Conservation (phyloP, 1,284 basidiomycete species). For the Puccinia sorghi region DNA sequence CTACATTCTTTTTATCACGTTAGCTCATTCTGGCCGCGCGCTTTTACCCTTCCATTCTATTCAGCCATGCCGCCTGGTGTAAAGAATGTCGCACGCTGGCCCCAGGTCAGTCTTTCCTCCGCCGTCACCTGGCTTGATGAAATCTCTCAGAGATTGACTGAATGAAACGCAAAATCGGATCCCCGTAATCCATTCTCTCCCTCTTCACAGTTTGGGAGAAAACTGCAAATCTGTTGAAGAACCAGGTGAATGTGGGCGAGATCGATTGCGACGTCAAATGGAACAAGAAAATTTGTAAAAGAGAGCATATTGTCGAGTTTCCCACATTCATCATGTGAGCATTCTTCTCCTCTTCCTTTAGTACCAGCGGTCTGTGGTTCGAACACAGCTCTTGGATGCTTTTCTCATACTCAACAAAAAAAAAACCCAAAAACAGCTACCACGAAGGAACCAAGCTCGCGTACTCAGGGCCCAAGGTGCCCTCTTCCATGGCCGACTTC, state of each 20-base stretch:
- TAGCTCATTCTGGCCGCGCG: background rate
- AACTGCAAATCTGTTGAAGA: background rate
- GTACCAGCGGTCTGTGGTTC: too few relatives aligned
- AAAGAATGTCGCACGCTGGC: constrained; percentile 24
- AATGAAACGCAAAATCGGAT: too few relatives aligned
- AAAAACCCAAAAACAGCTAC: background rate
- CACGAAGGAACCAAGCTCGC: constrained; percentile 27
- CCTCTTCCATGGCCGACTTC: background rate
- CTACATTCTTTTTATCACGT: background rate
- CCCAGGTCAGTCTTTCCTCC: background rate
- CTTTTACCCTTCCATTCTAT: background rate
- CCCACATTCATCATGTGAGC: constrained; percentile 35
- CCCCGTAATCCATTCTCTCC: background rate
- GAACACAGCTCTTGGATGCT: too few relatives aligned
- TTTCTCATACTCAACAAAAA: too few relatives aligned
- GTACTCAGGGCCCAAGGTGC: constrained; percentile 15
- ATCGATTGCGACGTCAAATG: constrained; percentile 26
- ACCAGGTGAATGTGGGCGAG: constrained; percentile 37
- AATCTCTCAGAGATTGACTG: background rate
- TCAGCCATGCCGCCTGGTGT: constrained; percentile 39
- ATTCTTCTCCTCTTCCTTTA: too few relatives aligned
- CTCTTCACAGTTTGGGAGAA: constrained; percentile 28
- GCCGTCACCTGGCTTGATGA: background rate
- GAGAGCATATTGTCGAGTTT: constrained; percentile 3
- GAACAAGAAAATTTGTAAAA: constrained; percentile 25